These are phyloP conservation scores for Anacardium occidentale DNA, from an alignment of 345 rosid genomes.

Conservation along the genomic window DNA sequence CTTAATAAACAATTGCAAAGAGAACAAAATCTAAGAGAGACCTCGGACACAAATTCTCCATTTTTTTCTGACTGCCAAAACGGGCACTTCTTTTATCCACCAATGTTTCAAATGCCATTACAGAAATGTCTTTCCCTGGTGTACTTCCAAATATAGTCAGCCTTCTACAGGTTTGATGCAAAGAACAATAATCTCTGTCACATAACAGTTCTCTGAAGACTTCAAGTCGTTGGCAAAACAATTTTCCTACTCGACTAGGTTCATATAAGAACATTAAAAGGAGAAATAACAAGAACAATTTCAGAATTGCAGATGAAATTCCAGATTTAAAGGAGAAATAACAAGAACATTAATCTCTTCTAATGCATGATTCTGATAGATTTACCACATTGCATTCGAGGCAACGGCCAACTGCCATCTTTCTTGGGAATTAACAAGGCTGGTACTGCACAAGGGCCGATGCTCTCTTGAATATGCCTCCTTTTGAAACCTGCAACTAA, in stretches of 20 bases:
- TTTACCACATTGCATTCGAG: constrained; percentile 13
- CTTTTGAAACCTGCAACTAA: no score
- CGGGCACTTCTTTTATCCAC: not conserved
- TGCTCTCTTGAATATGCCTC: no score
- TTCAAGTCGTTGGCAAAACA: not conserved
- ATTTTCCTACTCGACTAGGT: not conserved
- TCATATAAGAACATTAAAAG: not conserved
- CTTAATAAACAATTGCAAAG: no score
- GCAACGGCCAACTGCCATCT: no score
- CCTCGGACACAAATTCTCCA: no score
- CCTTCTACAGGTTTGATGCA: not conserved
- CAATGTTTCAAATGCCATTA: not conserved
- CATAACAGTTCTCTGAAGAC: no score
- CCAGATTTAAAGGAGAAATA: no score
- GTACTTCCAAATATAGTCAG: not conserved
- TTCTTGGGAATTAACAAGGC: no score
- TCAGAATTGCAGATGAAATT: no score
- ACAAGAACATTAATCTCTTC: no score
- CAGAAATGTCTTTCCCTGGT: not conserved
- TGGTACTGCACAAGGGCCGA: no score
- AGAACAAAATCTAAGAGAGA: no score
- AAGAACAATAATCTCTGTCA: not conserved
- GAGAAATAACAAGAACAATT: not conserved
- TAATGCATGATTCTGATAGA: not conserved
- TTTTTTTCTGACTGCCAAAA: not conserved